phyloP scores from a whole-genome alignment of 176 grass and related monocot genomes.

The Cocos nucifera region DNA sequence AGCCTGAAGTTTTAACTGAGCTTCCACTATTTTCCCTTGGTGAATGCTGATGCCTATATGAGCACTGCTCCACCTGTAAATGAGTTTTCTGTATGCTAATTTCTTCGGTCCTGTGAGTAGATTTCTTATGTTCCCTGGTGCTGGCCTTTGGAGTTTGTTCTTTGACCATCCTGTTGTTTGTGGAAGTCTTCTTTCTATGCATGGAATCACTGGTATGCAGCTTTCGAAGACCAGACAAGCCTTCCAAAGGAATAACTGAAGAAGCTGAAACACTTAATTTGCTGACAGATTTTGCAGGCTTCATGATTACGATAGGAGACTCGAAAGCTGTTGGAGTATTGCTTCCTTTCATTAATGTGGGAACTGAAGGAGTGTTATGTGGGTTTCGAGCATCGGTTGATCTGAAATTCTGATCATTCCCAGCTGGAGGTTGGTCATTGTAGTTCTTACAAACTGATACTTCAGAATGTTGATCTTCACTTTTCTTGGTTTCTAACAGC shows the following conservation, averaged over 20 bases:
- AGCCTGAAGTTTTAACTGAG: conserved; percentile 45
- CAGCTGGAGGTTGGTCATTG: conserved; percentile 5
- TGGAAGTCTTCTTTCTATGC: conserved; percentile 42
- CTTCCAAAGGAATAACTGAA: conserved; percentile 30
- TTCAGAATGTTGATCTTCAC: conserved; percentile 23
- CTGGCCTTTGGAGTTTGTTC: conserved; percentile 45
- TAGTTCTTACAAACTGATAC: conserved; percentile 26
- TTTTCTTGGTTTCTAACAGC: conserved; percentile 58
- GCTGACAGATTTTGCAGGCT: conserved; percentile 56
- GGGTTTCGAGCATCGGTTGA: conserved; percentile 17
- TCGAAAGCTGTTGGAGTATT: conserved; percentile 37
- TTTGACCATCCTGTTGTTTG: conserved; percentile 18
- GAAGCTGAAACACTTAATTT: conserved; percentile 29
- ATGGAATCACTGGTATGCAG: conserved; percentile 28
- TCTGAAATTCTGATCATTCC: conserved; percentile 20
- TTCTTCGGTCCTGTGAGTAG: conserved; percentile 46
- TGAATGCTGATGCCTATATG: conserved; percentile 30
- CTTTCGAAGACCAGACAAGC: conserved; percentile 33
- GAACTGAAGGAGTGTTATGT: conserved; percentile 5
- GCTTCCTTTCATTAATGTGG: conserved; percentile 23
- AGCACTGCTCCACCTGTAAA: conserved; percentile 31
- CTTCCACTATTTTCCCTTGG: conserved; percentile 38
- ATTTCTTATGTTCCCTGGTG: conserved; percentile 33
- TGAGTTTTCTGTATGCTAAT: conserved; percentile 41
- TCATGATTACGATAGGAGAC: conserved; percentile 97